Conservation (phyloP, 169 alveolate genomes). For the Eimeria falciformis region DNA sequence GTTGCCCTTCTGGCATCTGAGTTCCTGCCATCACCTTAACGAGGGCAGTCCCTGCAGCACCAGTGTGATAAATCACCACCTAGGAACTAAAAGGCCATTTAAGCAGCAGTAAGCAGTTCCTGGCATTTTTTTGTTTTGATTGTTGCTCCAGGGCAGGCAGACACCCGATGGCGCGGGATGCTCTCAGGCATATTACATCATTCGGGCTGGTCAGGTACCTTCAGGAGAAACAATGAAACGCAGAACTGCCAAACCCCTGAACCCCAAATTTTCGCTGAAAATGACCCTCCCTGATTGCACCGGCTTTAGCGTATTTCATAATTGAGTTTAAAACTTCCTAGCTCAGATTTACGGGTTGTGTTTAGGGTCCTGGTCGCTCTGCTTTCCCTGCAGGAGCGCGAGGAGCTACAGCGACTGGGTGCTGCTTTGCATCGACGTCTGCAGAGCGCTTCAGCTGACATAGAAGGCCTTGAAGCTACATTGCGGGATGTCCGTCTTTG, state of each 20-base stretch:
- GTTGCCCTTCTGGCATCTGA: no score
- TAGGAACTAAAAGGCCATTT: no score
- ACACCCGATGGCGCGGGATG: constrained; percentile 55
- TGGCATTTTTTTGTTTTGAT: neutral
- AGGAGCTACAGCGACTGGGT: constrained; percentile 71
- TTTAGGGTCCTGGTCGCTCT: neutral
- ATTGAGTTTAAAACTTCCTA: no score
- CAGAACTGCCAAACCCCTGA: neutral
- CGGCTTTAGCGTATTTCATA: no score
- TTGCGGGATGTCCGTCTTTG: constrained; percentile 53
- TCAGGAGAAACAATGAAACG: neutral
- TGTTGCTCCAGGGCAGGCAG: constrained; percentile 28
- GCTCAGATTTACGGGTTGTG: neutral
- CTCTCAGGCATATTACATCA: constrained; percentile 74
- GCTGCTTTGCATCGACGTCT: constrained; percentile 55
- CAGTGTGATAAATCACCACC: no score
- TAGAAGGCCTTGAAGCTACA: constrained; percentile 61
- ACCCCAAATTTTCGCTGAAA: neutral
- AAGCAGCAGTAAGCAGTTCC: neutral
- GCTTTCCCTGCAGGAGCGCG: constrained; percentile 44
- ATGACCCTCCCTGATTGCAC: no score
- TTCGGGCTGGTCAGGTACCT: constrained; percentile 66
- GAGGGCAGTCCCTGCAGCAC: no score
- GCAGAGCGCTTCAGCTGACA: constrained; percentile 47
- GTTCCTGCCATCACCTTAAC: no score